Conservation (phyloP, 2,329 filamentous ascomycete genomes). For the Furcasterigmium sp. region DNA sequence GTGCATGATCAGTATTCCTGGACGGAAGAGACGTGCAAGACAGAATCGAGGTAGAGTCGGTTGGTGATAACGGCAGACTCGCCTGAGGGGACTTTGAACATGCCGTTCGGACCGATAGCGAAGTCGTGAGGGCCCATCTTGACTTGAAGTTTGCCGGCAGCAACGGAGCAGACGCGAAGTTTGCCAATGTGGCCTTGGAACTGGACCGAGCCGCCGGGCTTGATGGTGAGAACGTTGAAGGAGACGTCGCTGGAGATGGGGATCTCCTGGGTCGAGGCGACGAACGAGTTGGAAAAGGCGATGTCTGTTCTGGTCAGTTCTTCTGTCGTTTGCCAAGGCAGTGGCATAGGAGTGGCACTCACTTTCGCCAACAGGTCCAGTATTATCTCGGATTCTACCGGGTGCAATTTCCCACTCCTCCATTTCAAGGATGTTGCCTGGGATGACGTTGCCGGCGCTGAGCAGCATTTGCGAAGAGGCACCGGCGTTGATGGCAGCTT, state of each 20-base stretch:
- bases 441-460: not conserved
- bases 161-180: constrained; percentile 33
- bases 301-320: constrained; percentile 25
- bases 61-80: constrained; percentile 34
- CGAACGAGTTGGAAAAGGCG: constrained; percentile 37
- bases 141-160: constrained; percentile 33
- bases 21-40: constrained; percentile 34
- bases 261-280: constrained; percentile 29
- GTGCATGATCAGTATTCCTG: not conserved
- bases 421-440: constrained; percentile 21
- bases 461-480: not conserved
- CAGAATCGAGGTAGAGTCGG: constrained; percentile 35
- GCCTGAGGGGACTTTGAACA: constrained; percentile 36
- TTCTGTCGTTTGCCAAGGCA: not conserved
- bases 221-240: constrained; percentile 35
- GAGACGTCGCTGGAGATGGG: constrained; percentile 28
- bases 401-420: constrained; percentile 41
- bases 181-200: constrained; percentile 22
- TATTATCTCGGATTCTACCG: constrained; percentile 27
- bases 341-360: too few species aligned
- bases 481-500: not conserved
- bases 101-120: constrained; percentile 35
- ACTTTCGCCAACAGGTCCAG: constrained; percentile 24
- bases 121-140: constrained; percentile 30
- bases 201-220: constrained; percentile 27